Base-by-base conservation (phyloP, 495 filamentous ascomycete species). In the Neurospora sp. region DNA sequence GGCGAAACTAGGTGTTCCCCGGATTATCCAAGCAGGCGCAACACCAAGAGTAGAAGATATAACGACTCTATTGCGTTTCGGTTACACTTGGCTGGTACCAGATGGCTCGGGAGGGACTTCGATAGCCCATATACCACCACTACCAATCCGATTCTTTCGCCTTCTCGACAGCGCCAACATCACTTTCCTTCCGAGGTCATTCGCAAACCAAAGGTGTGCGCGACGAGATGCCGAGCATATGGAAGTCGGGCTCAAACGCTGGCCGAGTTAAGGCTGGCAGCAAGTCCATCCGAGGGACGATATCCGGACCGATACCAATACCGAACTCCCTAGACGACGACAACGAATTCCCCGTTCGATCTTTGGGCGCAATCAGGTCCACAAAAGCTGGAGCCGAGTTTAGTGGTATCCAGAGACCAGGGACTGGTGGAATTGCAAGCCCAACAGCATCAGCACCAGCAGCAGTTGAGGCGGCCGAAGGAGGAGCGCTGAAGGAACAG, bases 231-330 rank as follows among this genome's bases (percentile, higher is more conserved):
- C 76, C 79, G 71, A 76, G 70, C 70, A 77, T 75, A 70, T 85
- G 71, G 78, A 84, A 81, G 73, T 79, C 82, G 70, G 73, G 78
- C 37, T 78, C 83, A 72, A 78, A 74, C 44, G 73, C 79, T 65
- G 80, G 79, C 78, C 82, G 82, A 72, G 77, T 78, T 77, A 84
- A 83, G 78, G 72, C 82, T 68, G 75, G 78, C 44, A 76, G 74
- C 47, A 81, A 80, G 72, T 81, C 80, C 12, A 82, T 87, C 68
- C 82, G 85, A 47, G 85, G 85, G 39, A 86, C 83, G 77, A 87
- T 87, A 47, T 87, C 85, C 20, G 82, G 79, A 27, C 86, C 86
- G 74, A 86, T 86, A 41, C 82, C 84, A 27, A 84, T 86, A n/a
- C 77, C 75, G 38, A 72, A 53, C 70, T 20, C 59, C 6, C 42